Conservation (phyloP, 768 basidiomycete species). For the Calocybe cyanea region DNA sequence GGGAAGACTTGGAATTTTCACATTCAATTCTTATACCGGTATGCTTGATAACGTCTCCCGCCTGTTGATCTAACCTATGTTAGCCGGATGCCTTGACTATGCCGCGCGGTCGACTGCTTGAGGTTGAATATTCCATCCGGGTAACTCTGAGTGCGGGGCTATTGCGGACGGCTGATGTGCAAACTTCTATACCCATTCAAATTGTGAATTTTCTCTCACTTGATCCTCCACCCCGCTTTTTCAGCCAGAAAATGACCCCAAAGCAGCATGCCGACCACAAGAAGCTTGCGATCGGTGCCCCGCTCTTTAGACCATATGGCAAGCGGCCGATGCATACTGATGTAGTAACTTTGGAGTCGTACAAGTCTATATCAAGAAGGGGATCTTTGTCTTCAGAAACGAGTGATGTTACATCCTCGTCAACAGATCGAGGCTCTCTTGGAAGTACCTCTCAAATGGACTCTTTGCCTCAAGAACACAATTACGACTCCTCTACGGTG, state of each 20-base stretch:
- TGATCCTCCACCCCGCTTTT: conserved; percentile 63
- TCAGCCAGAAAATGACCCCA: conserved; percentile 13
- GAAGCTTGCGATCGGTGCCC: background rate
- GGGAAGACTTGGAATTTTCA: conserved; percentile 57
- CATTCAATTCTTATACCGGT: conserved; percentile 77
- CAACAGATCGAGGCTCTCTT: background rate
- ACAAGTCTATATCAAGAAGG: too few relatives aligned
- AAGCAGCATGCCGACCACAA: background rate
- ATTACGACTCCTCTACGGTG: conserved; percentile 3
- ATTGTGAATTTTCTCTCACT: conserved; percentile 85
- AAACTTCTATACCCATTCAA: conserved; percentile 68
- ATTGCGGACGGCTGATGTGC: conserved; percentile 53
- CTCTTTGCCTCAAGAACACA: conserved; percentile 1
- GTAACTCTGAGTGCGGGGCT: conserved; percentile 59
- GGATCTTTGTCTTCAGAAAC: too few relatives aligned
- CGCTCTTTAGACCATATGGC: background rate
- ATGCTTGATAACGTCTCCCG: conserved; percentile 25
- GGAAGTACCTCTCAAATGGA: background rate
- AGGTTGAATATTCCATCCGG: conserved; percentile 71
- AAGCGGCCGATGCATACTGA: conserved; percentile 3
- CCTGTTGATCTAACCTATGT: conserved; percentile 2
- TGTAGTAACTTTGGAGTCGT: too few relatives aligned
- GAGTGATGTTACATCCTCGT: background rate
- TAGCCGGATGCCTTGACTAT: conserved; percentile 73
- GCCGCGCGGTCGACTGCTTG: conserved; percentile 62